Evolutionary conservation across 2,329 filamentous ascomycete species (phyloP).

Genomic region (Phialophora verrucosa): DNA sequence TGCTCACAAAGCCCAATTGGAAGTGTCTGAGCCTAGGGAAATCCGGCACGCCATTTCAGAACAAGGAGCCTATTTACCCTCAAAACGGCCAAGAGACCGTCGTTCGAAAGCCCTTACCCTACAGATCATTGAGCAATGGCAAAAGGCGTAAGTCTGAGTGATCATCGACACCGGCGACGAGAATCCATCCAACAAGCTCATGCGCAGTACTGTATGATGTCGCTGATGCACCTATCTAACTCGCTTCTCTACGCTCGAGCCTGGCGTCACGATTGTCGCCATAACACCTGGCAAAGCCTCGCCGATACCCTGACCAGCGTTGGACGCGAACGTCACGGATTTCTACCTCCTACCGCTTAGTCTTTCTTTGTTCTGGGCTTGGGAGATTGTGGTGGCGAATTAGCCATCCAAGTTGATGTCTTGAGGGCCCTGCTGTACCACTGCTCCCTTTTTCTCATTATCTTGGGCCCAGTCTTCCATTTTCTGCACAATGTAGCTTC

Average conservation of each 20-base stretch:
- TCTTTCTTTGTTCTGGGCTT: conserved; percentile 14
- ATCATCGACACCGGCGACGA: conserved; percentile 14
- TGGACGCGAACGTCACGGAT: conserved; percentile 8
- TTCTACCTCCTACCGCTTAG: conserved; percentile 46
- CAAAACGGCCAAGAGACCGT: not conserved
- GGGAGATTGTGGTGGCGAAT: conserved; percentile 34
- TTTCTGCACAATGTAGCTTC: conserved; percentile 4
- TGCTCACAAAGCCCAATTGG: not conserved
- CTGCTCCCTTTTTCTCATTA: conserved; percentile 27
- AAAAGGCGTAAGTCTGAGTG: not conserved
- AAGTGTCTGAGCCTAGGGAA: not conserved
- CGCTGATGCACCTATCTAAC: conserved; percentile 46
- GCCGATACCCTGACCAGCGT: conserved; percentile 47
- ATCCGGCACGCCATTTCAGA: not conserved
- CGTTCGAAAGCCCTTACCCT: not conserved
- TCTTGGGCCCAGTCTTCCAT: not conserved
- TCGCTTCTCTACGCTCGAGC: conserved; percentile 47
- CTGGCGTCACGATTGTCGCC: conserved; percentile 51
- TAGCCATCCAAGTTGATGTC: conserved; percentile 37
- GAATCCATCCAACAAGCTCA: conserved; percentile 50
- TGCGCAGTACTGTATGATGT: conserved; percentile 45
- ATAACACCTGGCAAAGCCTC: conserved; percentile 49
- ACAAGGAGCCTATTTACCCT: not conserved
- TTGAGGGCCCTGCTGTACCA: conserved; percentile 48
- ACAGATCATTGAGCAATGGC: not conserved